phyloP scores from a whole-genome alignment of 148 eudicot genomes.

The Rhododendron ovatum region DNA sequence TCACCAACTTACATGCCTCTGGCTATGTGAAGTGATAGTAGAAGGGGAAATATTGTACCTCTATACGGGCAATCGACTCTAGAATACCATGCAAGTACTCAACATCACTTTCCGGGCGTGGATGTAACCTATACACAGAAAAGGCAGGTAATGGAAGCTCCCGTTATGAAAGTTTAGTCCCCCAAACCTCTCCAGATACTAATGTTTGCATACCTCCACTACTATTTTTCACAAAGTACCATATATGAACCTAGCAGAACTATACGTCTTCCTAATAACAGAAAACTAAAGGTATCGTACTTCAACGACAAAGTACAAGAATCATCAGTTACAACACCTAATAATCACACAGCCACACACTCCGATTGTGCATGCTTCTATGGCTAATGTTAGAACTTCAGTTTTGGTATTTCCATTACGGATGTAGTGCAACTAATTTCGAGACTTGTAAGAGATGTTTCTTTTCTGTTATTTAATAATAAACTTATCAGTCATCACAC shows the following conservation, averaged over 20 bases:
- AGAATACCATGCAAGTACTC: slow-evolving; percentile 87
- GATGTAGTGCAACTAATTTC: background rate
- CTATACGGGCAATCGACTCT: slow-evolving; percentile 94
- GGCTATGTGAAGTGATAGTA: background rate
- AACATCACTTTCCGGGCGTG: slow-evolving; percentile 76
- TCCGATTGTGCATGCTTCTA: background rate
- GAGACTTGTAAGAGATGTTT: background rate
- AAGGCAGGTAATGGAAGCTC: background rate
- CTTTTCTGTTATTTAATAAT: background rate
- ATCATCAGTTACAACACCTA: background rate
- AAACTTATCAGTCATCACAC: background rate
- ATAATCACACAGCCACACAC: background rate
- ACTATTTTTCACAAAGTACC: background rate
- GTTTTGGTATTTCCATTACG: background rate
- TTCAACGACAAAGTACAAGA: background rate
- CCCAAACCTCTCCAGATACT: background rate
- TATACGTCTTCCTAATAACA: background rate
- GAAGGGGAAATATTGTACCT: slow-evolving; percentile 37
- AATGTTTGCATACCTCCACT: background rate
- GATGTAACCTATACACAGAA: slow-evolving; percentile 53
- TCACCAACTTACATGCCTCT: background rate
- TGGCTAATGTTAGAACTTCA: background rate
- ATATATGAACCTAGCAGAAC: background rate
- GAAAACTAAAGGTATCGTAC: background rate
- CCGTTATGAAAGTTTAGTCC: background rate